Evolutionary conservation across 257 asterid species (phyloP).

Genomic region (Solanum neorickii): DNA sequence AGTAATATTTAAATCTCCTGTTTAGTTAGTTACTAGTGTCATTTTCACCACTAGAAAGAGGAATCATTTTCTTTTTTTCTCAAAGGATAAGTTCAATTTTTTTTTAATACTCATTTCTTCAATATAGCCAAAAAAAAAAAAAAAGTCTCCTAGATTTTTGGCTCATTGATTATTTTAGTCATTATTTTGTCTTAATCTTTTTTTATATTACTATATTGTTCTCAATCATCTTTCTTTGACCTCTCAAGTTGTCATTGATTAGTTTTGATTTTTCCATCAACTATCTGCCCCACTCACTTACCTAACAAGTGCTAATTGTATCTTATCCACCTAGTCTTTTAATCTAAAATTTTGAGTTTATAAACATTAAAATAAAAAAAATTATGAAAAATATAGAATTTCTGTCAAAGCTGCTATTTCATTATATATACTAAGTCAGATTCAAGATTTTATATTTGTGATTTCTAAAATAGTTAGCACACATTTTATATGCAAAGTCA

Average conservation of each 20-base stretch:
- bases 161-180: neutral
- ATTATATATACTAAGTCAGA: fast-evolving
- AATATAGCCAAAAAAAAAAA: neutral
- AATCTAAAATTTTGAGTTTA: neutral
- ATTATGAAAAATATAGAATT: too few relatives aligned
- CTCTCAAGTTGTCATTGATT: neutral
- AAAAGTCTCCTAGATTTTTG: neutral
- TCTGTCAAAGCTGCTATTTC: too few relatives aligned
- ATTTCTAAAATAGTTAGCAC: neutral
- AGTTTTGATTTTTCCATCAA: neutral
- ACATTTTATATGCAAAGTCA: neutral
- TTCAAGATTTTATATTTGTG: too few relatives aligned
- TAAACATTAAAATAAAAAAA: fast-evolving
- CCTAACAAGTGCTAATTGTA: neutral
- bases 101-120: neutral
- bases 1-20: neutral
- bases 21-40: neutral
- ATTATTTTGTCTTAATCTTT: neutral
- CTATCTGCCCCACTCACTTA: neutral
- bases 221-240: neutral
- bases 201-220: neutral
- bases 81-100: neutral
- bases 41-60: neutral
- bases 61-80: neutral
- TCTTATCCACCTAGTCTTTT: neutral